These are phyloP conservation scores for Phaeosphaeria sp. DNA, from an alignment of 2,329 filamentous ascomycete genomes.

Conservation along the genomic window DNA sequence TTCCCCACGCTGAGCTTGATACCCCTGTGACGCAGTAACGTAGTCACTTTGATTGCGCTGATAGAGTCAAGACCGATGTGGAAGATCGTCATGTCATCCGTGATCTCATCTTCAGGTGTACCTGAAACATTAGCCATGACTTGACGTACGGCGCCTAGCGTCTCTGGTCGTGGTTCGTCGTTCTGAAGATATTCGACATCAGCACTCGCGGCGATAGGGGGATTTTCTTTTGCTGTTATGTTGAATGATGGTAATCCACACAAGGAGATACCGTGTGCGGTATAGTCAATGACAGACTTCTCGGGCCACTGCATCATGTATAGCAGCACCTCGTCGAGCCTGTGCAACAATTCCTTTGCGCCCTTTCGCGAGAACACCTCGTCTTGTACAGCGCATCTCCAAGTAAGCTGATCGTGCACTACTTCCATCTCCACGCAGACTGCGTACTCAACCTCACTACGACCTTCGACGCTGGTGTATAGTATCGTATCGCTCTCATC, in stretches of 20 bases:
- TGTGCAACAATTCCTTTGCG: constrained; percentile 60
- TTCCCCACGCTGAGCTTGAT: constrained; percentile 73
- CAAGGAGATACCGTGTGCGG: constrained; percentile 63
- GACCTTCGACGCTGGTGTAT: constrained; percentile 68
- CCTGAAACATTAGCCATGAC: constrained; percentile 66
- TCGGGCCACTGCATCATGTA: constrained; percentile 61
- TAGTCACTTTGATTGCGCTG: constrained; percentile 82
- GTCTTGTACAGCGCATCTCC: constrained; percentile 75
- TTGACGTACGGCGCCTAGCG: constrained; percentile 52
- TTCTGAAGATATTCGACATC: not conserved
- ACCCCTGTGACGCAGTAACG: constrained; percentile 69
- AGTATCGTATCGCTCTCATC: constrained; percentile 45
- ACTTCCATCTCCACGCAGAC: constrained; percentile 83
- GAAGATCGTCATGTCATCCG: constrained; percentile 71
- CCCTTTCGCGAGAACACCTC: constrained; percentile 58
- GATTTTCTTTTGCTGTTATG: constrained; percentile 4
- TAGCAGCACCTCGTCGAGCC: constrained; percentile 66
- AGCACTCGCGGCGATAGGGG: not conserved
- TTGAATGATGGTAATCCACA: constrained; percentile 66
- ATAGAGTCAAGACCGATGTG: constrained; percentile 91
- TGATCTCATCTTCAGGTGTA: constrained; percentile 64
- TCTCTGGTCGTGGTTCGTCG: constrained; percentile 33
- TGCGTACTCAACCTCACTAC: constrained; percentile 78
- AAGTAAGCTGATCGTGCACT: constrained; percentile 62
- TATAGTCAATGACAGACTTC: constrained; percentile 62